Percentiles rank a stretch among this genome's conserved stretches.
Evolutionary conservation across 352 stramenopile species (phyloP).

Genomic region (Phytophthora hybrid): DNA sequence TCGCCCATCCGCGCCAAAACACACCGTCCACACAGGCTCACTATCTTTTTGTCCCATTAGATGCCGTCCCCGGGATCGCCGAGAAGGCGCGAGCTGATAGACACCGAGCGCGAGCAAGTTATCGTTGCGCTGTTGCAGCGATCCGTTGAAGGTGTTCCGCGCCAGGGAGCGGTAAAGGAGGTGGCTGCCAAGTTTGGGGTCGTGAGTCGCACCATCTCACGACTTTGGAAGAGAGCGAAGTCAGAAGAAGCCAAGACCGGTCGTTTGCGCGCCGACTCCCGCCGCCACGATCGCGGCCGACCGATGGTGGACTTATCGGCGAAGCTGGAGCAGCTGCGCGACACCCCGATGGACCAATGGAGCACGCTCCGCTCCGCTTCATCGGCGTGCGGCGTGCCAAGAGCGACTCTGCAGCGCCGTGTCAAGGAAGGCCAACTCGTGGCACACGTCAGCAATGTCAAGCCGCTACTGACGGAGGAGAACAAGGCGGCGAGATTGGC

Average conservation of each 20-base stretch:
- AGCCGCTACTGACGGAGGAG: slow-evolving; percentile 21
- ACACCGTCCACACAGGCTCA: background rate
- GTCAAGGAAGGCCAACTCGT: slow-evolving; percentile 6
- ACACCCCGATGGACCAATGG: slow-evolving; percentile 3
- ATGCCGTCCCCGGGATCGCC: background rate
- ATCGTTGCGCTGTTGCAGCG: background rate
- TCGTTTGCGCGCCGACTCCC: background rate
- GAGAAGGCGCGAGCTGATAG: background rate
- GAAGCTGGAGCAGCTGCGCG: slow-evolving; percentile 5
- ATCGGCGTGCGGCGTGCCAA: background rate
- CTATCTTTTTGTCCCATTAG: no score
- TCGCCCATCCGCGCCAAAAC: background rate
- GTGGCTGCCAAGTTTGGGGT: slow-evolving; percentile 6
- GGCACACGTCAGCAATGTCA: slow-evolving; percentile 14
- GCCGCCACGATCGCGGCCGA: slow-evolving; percentile 5
- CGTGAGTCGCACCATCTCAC: background rate
- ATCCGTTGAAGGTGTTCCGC: slow-evolving; percentile 6
- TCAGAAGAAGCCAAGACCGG: slow-evolving; percentile 2
- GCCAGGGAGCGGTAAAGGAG: slow-evolving; percentile 2
- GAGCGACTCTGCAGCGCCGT: slow-evolving; percentile 4
- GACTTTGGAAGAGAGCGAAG: slow-evolving; percentile 9
- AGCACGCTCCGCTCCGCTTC: slow-evolving; percentile 4
- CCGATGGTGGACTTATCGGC: slow-evolving; percentile 5
- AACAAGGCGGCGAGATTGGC: slow-evolving; percentile 16
- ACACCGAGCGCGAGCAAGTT: slow-evolving; percentile 12